Conservation (phyloP, 176 grass and related monocot genomes). For the Otatea glauca region DNA sequence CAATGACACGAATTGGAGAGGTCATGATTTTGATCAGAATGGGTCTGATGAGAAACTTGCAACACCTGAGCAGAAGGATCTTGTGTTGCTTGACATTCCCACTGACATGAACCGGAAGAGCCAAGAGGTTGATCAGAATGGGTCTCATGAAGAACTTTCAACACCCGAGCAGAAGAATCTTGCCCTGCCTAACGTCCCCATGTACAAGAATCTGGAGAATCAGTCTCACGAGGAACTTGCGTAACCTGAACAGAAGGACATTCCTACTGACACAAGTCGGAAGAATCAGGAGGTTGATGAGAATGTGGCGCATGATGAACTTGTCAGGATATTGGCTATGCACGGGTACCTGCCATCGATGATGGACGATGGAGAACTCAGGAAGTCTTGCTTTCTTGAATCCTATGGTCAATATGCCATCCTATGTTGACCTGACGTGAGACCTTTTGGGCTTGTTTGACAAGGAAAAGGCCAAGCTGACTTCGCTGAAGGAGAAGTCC, state of each 20-base stretch:
- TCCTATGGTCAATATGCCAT: conserved; percentile 38
- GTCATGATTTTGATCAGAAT: conserved; percentile 3
- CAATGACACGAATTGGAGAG: neutral
- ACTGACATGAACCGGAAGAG: neutral
- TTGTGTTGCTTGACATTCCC: conserved; percentile 7
- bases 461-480: conserved; percentile 32
- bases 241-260: neutral
- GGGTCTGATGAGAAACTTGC: neutral
- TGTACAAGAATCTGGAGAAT: neutral
- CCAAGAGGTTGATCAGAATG: conserved; percentile 28
- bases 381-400: conserved; percentile 43
- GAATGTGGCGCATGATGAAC: neutral
- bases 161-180: neutral
- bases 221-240: conserved; percentile 17
- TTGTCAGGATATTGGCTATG: conserved; percentile 36
- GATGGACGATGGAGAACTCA: conserved; percentile 27
- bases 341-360: conserved; percentile 36
- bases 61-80: conserved; percentile 21
- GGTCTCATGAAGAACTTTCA: neutral
- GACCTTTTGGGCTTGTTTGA: conserved; percentile 23
- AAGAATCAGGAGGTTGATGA: conserved; percentile 33
- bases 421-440: neutral
- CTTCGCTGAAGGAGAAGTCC: conserved; percentile 35
- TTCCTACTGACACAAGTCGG: neutral
- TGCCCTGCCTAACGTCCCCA: neutral